Evolutionary conservation across 1,284 basidiomycete species (phyloP), one percentile per base, ranked within the genome.

Genomic region (Apiotrichum porosum): DNA sequence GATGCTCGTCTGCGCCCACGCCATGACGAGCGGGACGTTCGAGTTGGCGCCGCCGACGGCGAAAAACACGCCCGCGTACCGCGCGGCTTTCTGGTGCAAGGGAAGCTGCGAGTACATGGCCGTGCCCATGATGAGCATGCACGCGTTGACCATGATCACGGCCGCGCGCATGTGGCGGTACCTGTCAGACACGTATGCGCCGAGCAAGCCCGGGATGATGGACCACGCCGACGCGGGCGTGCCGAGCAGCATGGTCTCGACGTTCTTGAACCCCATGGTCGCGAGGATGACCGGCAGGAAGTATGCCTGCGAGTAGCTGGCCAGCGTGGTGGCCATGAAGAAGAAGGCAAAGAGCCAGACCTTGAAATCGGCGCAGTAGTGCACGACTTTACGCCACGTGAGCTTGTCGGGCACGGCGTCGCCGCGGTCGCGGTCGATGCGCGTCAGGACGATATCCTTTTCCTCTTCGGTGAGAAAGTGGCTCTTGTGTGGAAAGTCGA

Each of bases 281-380:
- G 57, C 53, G 8, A 77, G 65, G 42, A 77, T 75, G 40, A 67
- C 58, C 21, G 74, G 74, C 3, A 75, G 59, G 68, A 76, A 76
- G 65, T 68, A 71, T n/a, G 61, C 53, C 51, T 67, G 37, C 10
- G 41, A 33, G 37, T 49, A 59, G 6, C 39, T 37, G 17, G 44
- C 52, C 9, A 44, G 52, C 19, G 58, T 61, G 13, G 57, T 51
- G 17, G 51, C 44, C 35, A 60, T 54, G 61, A 76, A 73, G 56
- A 72, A 61, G 46, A 76, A 58, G n/a, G 66, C 73, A 46, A 73
- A 77, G 3, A 60, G 47, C 75, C 75, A 77, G 9, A 75, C 51
- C 65, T 74, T 75, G 52, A 62, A 52, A 54, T 76, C 73, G n/a
- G 19, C n/a, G 15, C 65, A 38, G 55, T 76, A 73, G 37, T 45